Base-by-base conservation (phyloP, 164 flowering plant species). In the Vitis rotundifolia region DNA sequence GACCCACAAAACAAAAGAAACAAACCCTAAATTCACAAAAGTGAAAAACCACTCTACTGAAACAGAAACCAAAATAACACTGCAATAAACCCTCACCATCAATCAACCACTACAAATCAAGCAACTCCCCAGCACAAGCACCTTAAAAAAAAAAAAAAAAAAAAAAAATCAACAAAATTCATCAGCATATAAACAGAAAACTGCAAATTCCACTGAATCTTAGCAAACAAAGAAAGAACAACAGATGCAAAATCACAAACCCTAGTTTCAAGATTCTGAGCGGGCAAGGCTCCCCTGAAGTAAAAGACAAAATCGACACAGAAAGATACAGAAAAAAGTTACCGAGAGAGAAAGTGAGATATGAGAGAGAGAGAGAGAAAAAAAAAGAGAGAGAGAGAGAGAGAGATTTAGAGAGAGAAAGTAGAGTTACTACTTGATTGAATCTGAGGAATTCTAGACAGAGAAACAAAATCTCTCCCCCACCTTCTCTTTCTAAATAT, bases 221-320 rank as follows among this genome's bases (percentile, higher is more conserved):
- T 1, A 57, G 19, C 31, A 47, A 63, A 9, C 68, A 63, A 22
- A 16, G 58, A 15, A 26, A 58, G 8, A 12, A 10, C 26, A 22
- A 5, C 48, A 50, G 13, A 22, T 15, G 59, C 67, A 22, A 73
- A 68, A 49, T n/a, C 67, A 54, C 14, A 71, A 55, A 55, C 62
- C 68, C 61, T 49, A 56, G n/a, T 19, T 18, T 18, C 16, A 58
- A 9, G 66, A 67, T 50, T 16, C 57, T 19, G 12, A 49, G 44
- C 12, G 11, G 3, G 12, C 44, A 59, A 59, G 15, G 29, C 11
- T 29, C 29, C 11, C 26, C 13, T 1, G 29, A 59, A 59, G 44
- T 59, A 47, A 59, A 68, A 58, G 22, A 63, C 63, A 47, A 19
- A 54, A 70, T 37, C 22, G 66, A 72, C 59, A 68, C 59, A 68